These are phyloP conservation scores for Dianthus caryophyllus DNA, from an alignment of 148 eudicot genomes.

Conservation along the genomic window DNA sequence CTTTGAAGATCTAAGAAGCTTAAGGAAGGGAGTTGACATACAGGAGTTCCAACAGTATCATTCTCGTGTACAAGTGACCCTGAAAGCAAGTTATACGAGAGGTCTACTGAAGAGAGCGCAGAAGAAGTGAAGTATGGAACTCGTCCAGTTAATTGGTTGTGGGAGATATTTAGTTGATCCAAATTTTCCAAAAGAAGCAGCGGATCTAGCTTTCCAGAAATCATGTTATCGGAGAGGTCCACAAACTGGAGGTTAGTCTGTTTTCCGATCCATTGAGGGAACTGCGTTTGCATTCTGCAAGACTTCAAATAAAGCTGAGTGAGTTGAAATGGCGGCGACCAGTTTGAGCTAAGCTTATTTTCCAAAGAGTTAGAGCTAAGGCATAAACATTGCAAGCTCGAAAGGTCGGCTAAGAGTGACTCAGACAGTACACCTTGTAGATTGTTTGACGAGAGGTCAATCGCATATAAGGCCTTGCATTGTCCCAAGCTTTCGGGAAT, in stretches of 20 bases:
- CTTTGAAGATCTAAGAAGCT: slow-evolving; percentile 5
- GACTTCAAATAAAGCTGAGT: slow-evolving; percentile 1
- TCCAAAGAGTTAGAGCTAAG: slow-evolving; percentile 7
- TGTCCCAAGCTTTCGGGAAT: slow-evolving; percentile 6
- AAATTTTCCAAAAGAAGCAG: neutral
- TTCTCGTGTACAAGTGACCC: slow-evolving; percentile 13
- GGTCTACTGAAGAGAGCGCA: slow-evolving; percentile 5
- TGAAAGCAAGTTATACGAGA: slow-evolving; percentile 27
- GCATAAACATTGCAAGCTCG: slow-evolving; percentile 11
- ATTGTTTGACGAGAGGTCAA: slow-evolving; percentile 18
- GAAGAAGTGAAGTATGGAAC: slow-evolving; percentile 7
- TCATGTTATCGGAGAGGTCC: slow-evolving; percentile 19
- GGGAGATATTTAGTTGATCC: slow-evolving; percentile 7
- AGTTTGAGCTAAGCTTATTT: slow-evolving; percentile 21
- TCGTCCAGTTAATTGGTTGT: slow-evolving; percentile 11
- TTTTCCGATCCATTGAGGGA: slow-evolving; percentile 28
- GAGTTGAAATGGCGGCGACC: slow-evolving; percentile 37
- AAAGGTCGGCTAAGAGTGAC: slow-evolving; percentile 20
- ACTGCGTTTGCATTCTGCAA: slow-evolving; percentile 14
- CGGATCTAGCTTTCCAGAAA: slow-evolving; percentile 9
- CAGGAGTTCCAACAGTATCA: neutral
- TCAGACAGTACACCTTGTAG: slow-evolving; percentile 26
- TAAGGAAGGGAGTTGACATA: neutral
- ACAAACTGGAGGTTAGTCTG: slow-evolving; percentile 21
- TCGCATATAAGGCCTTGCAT: neutral